phyloP scores from a whole-genome alignment of 805 yeast species.

The Starmerella vaccinii region DNA sequence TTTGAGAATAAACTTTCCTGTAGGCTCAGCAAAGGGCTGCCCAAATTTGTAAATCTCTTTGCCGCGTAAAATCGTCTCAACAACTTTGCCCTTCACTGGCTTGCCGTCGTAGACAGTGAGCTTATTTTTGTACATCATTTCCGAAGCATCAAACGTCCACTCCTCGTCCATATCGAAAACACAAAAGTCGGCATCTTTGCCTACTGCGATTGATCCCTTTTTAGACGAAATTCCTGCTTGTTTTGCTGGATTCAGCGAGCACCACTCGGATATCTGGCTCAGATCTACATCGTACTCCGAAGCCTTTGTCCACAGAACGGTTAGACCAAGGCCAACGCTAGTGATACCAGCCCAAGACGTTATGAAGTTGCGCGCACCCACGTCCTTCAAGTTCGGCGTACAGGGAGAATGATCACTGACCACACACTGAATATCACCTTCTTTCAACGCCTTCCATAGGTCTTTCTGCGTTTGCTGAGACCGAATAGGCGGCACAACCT shows the following conservation, averaged over 20 bases:
- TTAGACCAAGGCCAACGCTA: constrained; percentile 83
- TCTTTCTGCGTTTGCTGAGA: constrained; percentile 56
- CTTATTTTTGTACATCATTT: constrained; percentile 64
- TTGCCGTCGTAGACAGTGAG: constrained; percentile 77
- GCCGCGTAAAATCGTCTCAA: constrained; percentile 75
- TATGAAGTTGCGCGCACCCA: constrained; percentile 75
- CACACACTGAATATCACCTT: constrained; percentile 62
- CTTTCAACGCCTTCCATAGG: constrained; percentile 68
- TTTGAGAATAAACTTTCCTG: constrained; percentile 20
- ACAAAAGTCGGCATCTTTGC: constrained; percentile 81
- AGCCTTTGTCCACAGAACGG: constrained; percentile 63
- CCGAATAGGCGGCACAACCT: constrained; percentile 93
- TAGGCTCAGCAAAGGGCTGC: constrained; percentile 18
- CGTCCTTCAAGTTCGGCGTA: constrained; percentile 77
- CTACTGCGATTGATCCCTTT: constrained; percentile 65
- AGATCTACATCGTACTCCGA: constrained; percentile 40
- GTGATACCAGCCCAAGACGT: constrained; percentile 96
- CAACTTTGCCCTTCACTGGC: constrained; percentile 58
- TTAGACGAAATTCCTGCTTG: constrained; percentile 67
- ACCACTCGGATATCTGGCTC: constrained; percentile 66
- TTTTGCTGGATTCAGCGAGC: constrained; percentile 68
- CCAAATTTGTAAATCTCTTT: constrained; percentile 43
- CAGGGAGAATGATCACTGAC: constrained; percentile 96
- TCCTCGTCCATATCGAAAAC: constrained; percentile 60
- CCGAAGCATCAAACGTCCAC: constrained; percentile 34